Percentiles rank a stretch among this genome's conserved stretches.
Evolutionary conservation across 352 stramenopile genomes (phyloP).

Genomic region (Globisporangium heterothallicum): DNA sequence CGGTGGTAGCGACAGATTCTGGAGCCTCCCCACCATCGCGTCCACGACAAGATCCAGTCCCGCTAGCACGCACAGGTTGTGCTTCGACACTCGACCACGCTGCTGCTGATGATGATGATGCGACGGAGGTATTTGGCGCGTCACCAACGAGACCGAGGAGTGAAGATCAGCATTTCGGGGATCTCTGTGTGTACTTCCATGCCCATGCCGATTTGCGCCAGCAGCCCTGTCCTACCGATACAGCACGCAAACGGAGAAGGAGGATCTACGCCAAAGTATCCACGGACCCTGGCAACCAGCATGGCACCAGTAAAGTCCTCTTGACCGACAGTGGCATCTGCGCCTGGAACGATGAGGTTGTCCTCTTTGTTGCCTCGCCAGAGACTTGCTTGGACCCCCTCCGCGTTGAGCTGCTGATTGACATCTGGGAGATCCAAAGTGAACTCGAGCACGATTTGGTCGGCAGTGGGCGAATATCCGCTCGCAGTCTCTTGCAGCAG

Average conservation of each 20-base stretch:
- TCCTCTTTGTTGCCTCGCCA: not conserved
- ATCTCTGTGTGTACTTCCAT: too few relatives aligned
- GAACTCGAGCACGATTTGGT: not conserved
- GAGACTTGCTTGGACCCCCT: not conserved
- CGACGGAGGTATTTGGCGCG: too few relatives aligned
- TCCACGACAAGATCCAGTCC: too few relatives aligned
- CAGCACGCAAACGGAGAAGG: not conserved
- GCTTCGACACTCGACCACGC: too few relatives aligned
- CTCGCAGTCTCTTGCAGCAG: not conserved
- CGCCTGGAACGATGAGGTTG: not conserved
- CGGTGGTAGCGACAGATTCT: too few relatives aligned
- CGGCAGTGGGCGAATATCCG: not conserved
- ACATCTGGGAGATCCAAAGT: slow-evolving; percentile 5
- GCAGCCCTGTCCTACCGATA: not conserved
- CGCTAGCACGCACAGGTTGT: too few relatives aligned
- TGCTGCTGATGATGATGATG: not conserved
- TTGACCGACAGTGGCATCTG: not conserved
- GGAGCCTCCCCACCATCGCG: too few relatives aligned
- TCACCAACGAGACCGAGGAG: too few relatives aligned
- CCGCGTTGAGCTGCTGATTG: not conserved
- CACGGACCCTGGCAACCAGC: slow-evolving; percentile 6
- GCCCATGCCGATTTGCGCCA: not conserved
- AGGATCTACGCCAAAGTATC: slow-evolving; percentile 4
- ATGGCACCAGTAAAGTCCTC: not conserved
- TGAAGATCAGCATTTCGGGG: too few relatives aligned